Conservation (phyloP, 164 flowering plant species). For the Liquidambar formosana region DNA sequence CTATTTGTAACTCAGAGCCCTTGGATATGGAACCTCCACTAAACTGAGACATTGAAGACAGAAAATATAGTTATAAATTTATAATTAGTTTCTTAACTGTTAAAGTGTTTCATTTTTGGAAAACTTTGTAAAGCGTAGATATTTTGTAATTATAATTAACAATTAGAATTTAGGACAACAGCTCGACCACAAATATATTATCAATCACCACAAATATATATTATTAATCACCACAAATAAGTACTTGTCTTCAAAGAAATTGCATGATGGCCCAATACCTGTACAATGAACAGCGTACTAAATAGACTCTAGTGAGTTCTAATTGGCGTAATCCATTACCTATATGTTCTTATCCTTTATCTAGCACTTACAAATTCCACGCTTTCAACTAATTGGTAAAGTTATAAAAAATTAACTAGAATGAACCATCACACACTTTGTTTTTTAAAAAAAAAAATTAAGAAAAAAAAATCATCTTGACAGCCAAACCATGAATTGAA, state of each 20-base stretch:
- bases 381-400: not conserved
- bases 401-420: not conserved
- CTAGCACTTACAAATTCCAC: no score
- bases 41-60: conserved; percentile 46
- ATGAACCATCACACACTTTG: no score
- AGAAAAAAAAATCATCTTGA: not conserved
- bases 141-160: not conserved
- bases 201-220: no score
- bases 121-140: not conserved
- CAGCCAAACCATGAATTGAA: not conserved
- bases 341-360: not conserved
- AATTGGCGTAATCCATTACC: not conserved
- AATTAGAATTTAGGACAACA: no score
- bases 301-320: not conserved
- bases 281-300: no score
- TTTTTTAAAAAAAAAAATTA: no score
- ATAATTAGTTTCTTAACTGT: not conserved
- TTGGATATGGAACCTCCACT: conserved; percentile 76
- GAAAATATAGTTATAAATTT: not conserved
- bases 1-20: conserved; percentile 91
- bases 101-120: not conserved
- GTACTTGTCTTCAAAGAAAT: not conserved
- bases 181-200: not conserved
- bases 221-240: not conserved
- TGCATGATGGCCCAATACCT: not conserved